phyloP scores from a whole-genome alignment of 768 basidiomycete species.

The Roridomyces roridus region DNA sequence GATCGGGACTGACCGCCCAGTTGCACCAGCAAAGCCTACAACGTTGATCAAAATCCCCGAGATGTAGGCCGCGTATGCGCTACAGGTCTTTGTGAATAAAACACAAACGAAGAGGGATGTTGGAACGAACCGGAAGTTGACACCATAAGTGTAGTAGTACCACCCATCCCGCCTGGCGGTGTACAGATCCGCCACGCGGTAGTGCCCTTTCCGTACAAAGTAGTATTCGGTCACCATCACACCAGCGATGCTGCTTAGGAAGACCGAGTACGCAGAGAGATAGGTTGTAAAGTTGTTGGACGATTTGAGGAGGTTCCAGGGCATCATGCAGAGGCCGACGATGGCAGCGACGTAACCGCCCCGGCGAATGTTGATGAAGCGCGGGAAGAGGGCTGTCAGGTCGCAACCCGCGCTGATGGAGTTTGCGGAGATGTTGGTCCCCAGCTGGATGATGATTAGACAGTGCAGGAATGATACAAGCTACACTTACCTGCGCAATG shows the following conservation, averaged over 20 bases:
- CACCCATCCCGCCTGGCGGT: constrained; percentile 58
- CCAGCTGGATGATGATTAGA: constrained; percentile 10
- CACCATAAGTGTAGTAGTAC: constrained; percentile 78
- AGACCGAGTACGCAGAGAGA: constrained; percentile 82
- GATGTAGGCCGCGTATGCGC: constrained; percentile 71
- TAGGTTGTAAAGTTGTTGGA: constrained; percentile 83
- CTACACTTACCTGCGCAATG: constrained; percentile 58
- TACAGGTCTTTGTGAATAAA: constrained; percentile 26
- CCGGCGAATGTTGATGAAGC: constrained; percentile 83
- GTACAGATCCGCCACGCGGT: constrained; percentile 78
- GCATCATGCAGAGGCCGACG: constrained; percentile 76
- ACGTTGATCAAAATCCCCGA: constrained; percentile 83
- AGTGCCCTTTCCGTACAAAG: constrained; percentile 71
- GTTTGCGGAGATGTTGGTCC: constrained; percentile 82
- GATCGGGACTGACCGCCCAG: constrained; percentile 65
- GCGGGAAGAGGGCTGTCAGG: constrained; percentile 77
- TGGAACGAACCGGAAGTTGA: constrained; percentile 69
- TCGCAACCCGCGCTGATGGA: constrained; percentile 86
- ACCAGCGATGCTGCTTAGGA: constrained; percentile 80
- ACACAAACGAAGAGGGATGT: constrained; percentile 9
- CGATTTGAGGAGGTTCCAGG: constrained; percentile 77
- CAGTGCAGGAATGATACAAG: not conserved
- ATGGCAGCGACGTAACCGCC: constrained; percentile 86
- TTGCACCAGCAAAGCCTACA: constrained; percentile 81
- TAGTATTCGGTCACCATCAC: constrained; percentile 88